Conservation (phyloP, 805 yeast species). For the Sugiyamaella smithiae region DNA sequence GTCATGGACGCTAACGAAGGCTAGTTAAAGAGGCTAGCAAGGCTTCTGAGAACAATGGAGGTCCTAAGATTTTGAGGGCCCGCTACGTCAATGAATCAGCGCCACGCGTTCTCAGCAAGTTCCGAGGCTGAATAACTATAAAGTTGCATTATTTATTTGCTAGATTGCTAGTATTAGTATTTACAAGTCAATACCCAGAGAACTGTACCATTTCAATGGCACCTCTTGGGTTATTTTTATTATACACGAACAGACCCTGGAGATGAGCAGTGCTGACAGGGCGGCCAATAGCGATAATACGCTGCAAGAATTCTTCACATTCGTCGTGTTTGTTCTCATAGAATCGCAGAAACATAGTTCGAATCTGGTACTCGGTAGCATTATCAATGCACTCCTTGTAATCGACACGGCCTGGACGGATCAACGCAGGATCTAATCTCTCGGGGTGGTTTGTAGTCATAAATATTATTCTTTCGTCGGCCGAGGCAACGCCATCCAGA, state of each 20-base stretch:
- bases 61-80: constrained; percentile 5
- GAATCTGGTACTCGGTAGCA: constrained; percentile 80
- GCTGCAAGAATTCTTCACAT: constrained; percentile 50
- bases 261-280: constrained; percentile 88
- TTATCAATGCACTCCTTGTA: constrained; percentile 77
- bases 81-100: constrained; percentile 13
- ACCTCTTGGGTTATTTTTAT: constrained; percentile 74
- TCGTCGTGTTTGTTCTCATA: constrained; percentile 60
- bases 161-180: too few species aligned
- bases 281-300: constrained; percentile 46
- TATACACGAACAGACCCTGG: constrained; percentile 92
- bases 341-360: constrained; percentile 82
- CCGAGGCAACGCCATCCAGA: constrained; percentile 94
- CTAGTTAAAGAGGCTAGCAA: constrained; percentile 12
- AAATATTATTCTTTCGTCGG: constrained; percentile 93
- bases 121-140: constrained; percentile 22
- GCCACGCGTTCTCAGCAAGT: constrained; percentile 15
- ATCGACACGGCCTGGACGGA: constrained; percentile 95
- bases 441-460: constrained; percentile 99
- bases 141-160: too few species aligned
- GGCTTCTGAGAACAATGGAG: constrained; percentile 14
- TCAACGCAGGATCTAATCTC: constrained; percentile 82
- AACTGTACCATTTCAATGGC: constrained; percentile 61
- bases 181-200: too few species aligned
- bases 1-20: constrained; percentile 9